A percentile compares a stretch with the other conserved stretches of the same genome.
phyloP scores from a whole-genome alignment of 2,329 filamentous ascomycete genomes.

The Epichloe scottii region DNA sequence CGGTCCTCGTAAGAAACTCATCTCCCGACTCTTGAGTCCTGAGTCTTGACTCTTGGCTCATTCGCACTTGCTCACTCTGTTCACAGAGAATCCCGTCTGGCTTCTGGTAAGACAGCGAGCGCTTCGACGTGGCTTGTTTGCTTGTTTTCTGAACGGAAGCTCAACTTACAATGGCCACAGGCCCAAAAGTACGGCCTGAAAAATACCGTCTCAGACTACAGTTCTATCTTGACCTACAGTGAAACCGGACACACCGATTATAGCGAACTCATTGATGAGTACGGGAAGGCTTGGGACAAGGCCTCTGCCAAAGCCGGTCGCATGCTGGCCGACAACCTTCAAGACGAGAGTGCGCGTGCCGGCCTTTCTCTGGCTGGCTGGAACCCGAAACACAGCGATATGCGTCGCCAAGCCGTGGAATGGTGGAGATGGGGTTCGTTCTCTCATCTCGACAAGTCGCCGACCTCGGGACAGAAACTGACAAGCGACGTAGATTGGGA shows the following conservation, averaged over 20 bases:
- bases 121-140: not conserved
- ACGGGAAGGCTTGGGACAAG: constrained; percentile 30
- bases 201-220: constrained; percentile 46
- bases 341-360: constrained; percentile 47
- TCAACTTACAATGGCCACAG: constrained; percentile 3
- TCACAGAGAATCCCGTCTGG: constrained; percentile 48
- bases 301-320: constrained; percentile 41
- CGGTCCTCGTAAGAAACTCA: constrained; percentile 11
- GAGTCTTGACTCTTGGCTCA: too few relatives aligned
- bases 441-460: too few relatives aligned
- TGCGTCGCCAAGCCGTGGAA: constrained; percentile 45
- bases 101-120: constrained; percentile 23
- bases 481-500: constrained; percentile 36
- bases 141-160: not conserved
- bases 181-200: constrained; percentile 45
- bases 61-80: constrained; percentile 6
- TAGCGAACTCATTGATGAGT: constrained; percentile 34
- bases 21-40: not conserved
- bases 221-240: constrained; percentile 46
- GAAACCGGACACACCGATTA: constrained; percentile 42
- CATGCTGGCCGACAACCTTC: constrained; percentile 45
- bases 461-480: not conserved
- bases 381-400: constrained; percentile 41
- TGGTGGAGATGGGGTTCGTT: constrained; percentile 35
- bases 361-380: constrained; percentile 49